A percentile compares a stretch with the other conserved stretches of the same genome.
Evolutionary conservation across 2,329 filamentous ascomycete genomes (phyloP).

Genomic region (Parascedosporium putredinis): DNA sequence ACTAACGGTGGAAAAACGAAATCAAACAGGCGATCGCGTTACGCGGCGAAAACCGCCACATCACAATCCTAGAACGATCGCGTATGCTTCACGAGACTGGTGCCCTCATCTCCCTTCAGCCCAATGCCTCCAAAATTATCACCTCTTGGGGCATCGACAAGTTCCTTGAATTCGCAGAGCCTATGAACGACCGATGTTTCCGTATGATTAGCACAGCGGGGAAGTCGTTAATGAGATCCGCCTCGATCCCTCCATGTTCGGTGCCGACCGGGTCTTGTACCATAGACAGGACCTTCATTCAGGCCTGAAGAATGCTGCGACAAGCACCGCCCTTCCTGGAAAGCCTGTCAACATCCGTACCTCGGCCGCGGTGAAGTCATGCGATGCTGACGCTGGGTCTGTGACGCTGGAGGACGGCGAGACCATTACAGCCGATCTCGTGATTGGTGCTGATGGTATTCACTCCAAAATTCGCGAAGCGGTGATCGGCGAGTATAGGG

Average conservation of each 20-base stretch:
- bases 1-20: background rate
- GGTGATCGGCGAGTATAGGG: conserved; percentile 12
- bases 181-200: conserved; percentile 25
- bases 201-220: conserved; percentile 17
- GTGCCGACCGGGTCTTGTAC: conserved; percentile 28
- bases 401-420: conserved; percentile 24
- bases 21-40: conserved; percentile 23
- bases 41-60: conserved; percentile 16
- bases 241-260: conserved; percentile 21
- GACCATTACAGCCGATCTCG: conserved; percentile 32
- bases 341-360: conserved; percentile 17
- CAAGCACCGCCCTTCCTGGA: conserved; percentile 13
- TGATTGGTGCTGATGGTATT: conserved; percentile 44
- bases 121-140: conserved; percentile 27
- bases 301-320: conserved; percentile 19
- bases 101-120: conserved; percentile 29
- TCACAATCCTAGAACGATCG: conserved; percentile 17
- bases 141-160: conserved; percentile 19
- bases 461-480: conserved; percentile 33
- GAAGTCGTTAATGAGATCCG: conserved; percentile 20
- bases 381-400: conserved; percentile 26
- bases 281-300: conserved; percentile 30
- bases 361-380: conserved; percentile 20
- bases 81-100: conserved; percentile 25
- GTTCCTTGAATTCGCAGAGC: conserved; percentile 18